Conservation (phyloP, 805 yeast species). For the Isabelozyma pseudorhagii region DNA sequence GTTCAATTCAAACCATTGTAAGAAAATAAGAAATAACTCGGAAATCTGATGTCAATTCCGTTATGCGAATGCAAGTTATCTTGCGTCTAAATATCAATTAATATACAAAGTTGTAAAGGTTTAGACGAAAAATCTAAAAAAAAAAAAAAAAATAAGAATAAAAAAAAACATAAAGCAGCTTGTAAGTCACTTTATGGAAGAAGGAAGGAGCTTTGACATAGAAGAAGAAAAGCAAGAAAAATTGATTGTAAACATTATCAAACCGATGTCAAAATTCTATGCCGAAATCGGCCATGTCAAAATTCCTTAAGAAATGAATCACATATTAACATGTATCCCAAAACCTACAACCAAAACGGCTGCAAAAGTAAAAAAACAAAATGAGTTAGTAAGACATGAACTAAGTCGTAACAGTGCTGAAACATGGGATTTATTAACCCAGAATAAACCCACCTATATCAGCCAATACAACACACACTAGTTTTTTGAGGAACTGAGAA, state of each 20-base stretch:
- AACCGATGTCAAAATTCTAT: neutral
- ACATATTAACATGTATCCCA: neutral
- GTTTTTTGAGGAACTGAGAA: conserved; percentile 27
- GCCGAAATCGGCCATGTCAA: neutral
- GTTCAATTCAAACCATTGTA: neutral
- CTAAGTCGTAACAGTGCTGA: neutral
- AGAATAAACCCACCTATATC: neutral
- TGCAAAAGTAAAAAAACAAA: conserved; percentile 2
- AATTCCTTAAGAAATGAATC: neutral
- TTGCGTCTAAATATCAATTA: neutral
- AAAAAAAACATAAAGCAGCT: neutral
- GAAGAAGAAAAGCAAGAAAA: too few relatives aligned
- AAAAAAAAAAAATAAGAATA: too few relatives aligned
- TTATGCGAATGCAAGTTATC: too few relatives aligned
- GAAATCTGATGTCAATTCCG: neutral
- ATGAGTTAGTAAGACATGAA: neutral
- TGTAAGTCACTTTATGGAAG: too few relatives aligned
- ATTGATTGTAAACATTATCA: too few relatives aligned
- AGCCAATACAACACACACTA: conserved; percentile 1
- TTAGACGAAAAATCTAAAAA: too few relatives aligned
- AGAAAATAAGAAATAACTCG: neutral
- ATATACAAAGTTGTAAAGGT: neutral
- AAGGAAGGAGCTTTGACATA: too few relatives aligned
- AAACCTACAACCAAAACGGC: neutral
- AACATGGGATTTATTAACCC: too few relatives aligned